Conservation (phyloP, 306 rosid species). For the Corylus avellana region DNA sequence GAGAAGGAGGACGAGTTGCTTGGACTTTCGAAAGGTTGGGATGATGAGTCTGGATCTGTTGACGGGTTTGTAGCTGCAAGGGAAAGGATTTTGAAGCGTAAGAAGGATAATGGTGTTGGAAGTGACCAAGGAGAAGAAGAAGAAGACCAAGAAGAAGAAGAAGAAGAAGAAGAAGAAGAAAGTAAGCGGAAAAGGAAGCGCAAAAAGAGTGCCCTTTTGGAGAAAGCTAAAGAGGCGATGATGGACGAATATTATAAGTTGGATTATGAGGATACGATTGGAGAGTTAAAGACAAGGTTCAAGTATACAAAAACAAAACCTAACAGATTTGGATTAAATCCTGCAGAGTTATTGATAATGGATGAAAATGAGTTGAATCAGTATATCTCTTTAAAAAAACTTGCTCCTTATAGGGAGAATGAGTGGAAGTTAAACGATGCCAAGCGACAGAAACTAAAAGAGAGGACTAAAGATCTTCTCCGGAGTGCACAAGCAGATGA, state of each 20-base stretch:
- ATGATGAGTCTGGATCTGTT: conserved; percentile 39
- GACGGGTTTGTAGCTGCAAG: conserved; percentile 74
- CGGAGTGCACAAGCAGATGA: conserved; percentile 29
- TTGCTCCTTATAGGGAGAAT: conserved; percentile 75
- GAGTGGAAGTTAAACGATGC: conserved; percentile 81
- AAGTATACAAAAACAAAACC: conserved; percentile 79
- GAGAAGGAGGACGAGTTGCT: conserved; percentile 83
- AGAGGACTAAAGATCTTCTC: conserved; percentile 58
- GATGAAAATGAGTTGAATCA: conserved; percentile 85
- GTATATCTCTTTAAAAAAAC: conserved; percentile 73
- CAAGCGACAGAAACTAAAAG: conserved; percentile 56
- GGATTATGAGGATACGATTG: conserved; percentile 87
- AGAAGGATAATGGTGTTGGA: conserved; percentile 41
- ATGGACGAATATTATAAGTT: conserved; percentile 89
- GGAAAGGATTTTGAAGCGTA: conserved; percentile 52
- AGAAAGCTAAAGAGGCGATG: conserved; percentile 79
- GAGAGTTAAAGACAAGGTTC: conserved; percentile 89
- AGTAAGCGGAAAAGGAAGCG: conserved; percentile 70
- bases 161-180: conserved; percentile 25
- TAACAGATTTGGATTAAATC: conserved; percentile 61
- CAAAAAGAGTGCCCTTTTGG: conserved; percentile 65
- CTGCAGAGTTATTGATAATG: conserved; percentile 54
- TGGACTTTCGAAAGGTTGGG: conserved; percentile 81
- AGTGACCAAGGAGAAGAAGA: conserved; percentile 35
- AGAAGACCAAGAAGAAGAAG: conserved; percentile 31